Evolutionary conservation across 768 basidiomycete genomes (phyloP).

Genomic region (Boletus pseudopeckii): DNA sequence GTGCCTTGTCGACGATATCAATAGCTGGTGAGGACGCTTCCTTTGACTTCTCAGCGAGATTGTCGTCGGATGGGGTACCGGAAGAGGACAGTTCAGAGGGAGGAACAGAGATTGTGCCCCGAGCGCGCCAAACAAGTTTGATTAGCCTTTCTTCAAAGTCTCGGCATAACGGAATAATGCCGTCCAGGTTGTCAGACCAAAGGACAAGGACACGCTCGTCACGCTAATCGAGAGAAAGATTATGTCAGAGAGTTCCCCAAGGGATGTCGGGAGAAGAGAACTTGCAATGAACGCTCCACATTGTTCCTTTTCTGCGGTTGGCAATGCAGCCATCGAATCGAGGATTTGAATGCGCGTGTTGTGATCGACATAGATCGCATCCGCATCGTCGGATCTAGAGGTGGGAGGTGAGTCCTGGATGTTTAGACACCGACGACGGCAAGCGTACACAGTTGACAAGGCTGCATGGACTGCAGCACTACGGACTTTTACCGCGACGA

Average conservation of each 20-base stretch:
- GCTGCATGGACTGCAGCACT: conserved; percentile 81
- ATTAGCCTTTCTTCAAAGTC: conserved; percentile 80
- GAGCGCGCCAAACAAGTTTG: conserved; percentile 70
- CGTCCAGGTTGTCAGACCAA: conserved; percentile 83
- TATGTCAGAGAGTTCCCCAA: not conserved
- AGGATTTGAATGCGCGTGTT: conserved; percentile 88
- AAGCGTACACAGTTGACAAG: conserved; percentile 60
- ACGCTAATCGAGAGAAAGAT: conserved; percentile 43
- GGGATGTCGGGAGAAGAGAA: conserved; percentile 8
- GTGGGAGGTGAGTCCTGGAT: conserved; percentile 1
- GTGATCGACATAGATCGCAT: conserved; percentile 64
- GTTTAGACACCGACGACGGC: not conserved
- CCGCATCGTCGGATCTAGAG: conserved; percentile 53
- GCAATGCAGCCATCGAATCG: conserved; percentile 62
- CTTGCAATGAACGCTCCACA: conserved; percentile 82
- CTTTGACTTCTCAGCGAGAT: conserved; percentile 49
- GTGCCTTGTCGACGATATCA: conserved; percentile 2
- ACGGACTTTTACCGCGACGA: conserved; percentile 79
- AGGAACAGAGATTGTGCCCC: conserved; percentile 34
- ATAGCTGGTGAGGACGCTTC: conserved; percentile 16
- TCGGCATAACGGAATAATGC: conserved; percentile 66
- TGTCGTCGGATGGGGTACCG: conserved; percentile 49
- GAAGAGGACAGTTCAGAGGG: conserved; percentile 42
- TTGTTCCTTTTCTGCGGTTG: conserved; percentile 85
- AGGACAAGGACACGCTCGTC: conserved; percentile 80